phyloP scores from a whole-genome alignment of 2,329 filamentous ascomycete genomes.

The Colletotrichum eleusines region DNA sequence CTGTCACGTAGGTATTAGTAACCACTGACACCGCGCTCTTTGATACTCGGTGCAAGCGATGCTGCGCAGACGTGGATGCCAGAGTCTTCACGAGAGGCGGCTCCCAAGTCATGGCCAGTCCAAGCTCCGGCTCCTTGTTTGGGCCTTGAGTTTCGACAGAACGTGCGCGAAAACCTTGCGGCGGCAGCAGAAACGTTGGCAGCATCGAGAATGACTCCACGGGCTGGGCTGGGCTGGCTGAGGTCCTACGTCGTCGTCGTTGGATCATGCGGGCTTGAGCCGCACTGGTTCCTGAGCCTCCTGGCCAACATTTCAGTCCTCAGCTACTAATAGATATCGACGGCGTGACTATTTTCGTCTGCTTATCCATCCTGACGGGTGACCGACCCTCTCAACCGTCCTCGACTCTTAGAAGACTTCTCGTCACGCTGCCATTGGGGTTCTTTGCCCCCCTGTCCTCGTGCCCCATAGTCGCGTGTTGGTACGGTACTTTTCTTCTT shows the following conservation, averaged over 20 bases:
- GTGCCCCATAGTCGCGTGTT: slow-evolving; percentile 23
- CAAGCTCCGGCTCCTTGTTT: slow-evolving; percentile 34
- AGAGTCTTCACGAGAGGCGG: slow-evolving; percentile 4
- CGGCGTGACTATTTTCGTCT: slow-evolving; percentile 10
- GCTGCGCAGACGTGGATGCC: neutral
- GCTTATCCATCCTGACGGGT: neutral
- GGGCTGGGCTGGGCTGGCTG: neutral
- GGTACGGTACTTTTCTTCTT: neutral
- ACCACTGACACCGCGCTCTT: neutral
- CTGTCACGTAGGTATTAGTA: neutral
- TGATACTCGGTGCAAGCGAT: neutral
- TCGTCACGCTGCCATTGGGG: slow-evolving; percentile 12
- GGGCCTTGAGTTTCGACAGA: slow-evolving; percentile 39
- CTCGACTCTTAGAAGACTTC: neutral
- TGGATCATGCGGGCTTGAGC: slow-evolving; percentile 21
- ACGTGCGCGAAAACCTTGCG: slow-evolving; percentile 38
- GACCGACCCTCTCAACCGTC: neutral
- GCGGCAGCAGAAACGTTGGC: slow-evolving; percentile 16
- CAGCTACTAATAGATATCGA: neutral
- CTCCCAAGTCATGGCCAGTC: slow-evolving; percentile 31
- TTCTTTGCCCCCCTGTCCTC: slow-evolving; percentile 15
- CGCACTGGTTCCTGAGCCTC: slow-evolving; percentile 25
- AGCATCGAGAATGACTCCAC: neutral
- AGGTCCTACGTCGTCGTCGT: slow-evolving; percentile 4
- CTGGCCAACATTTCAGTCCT: neutral